These are phyloP conservation scores for Suillus hirtellus DNA, from an alignment of 768 basidiomycete species.

Conservation along the genomic window DNA sequence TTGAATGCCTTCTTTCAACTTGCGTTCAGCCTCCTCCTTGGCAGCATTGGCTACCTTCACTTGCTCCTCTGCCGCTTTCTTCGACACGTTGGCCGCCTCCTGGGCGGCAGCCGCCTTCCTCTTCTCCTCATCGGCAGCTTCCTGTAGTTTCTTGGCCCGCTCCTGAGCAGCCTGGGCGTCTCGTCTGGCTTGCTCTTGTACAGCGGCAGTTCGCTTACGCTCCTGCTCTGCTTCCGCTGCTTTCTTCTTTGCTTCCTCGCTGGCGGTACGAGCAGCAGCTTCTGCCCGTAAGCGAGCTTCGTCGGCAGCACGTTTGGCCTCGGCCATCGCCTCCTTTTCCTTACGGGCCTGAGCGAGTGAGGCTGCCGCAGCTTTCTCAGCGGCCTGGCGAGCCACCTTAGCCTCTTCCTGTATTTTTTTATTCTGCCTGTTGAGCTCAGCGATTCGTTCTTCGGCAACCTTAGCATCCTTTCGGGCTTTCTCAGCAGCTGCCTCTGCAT, in stretches of 20 bases:
- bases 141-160: constrained; percentile 4
- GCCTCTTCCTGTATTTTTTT: too few species aligned
- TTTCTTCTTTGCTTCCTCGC: constrained; percentile 4
- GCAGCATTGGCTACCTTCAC: constrained; percentile 3
- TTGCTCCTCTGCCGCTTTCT: constrained; percentile 18
- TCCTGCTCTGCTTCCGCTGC: constrained; percentile 11
- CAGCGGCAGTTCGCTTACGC: constrained; percentile 6
- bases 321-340: not conserved
- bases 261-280: not conserved
- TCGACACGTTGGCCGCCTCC: constrained; percentile 15
- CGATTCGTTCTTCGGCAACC: too few species aligned
- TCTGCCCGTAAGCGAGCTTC: constrained; percentile 10
- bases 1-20: constrained; percentile 24
- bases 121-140: constrained; percentile 23
- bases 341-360: not conserved
- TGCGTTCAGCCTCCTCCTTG: too few species aligned
- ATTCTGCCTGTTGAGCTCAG: too few species aligned
- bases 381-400: too few species aligned
- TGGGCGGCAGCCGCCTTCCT: constrained; percentile 18
- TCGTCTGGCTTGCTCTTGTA: constrained; percentile 16
- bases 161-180: constrained; percentile 14
- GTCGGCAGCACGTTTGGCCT: not conserved
- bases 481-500: too few species aligned
- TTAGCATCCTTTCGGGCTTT: too few species aligned
- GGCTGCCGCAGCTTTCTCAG: not conserved